Base-by-base conservation (phyloP, 2,329 filamentous ascomycete genomes). In the Aspergillus terreus region DNA sequence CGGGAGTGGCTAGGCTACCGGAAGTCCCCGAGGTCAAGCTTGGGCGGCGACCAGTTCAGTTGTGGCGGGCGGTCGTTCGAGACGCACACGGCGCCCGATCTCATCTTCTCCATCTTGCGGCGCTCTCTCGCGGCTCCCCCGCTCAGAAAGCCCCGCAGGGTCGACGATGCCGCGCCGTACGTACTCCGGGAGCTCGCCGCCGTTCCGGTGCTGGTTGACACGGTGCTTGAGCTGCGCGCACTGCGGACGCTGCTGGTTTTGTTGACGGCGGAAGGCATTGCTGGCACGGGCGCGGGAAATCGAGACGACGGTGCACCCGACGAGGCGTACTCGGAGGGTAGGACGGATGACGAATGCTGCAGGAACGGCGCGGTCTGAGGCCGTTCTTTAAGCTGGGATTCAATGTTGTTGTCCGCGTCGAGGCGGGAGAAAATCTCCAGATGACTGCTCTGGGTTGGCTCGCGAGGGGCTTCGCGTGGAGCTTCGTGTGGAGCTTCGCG, bases 31-130 rank as follows among this genome's bases (percentile, higher is more conserved):
- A 71, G 51, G 45, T 71, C 67, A 43, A 72, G 55, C 47, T 70
- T 63, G 11, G 70, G 70, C 6, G 68, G 70, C 30, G 65, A 54
- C 70, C 69, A 72, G 53, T 71, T 64, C 51, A 72, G 56, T 46
- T 61, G 65, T 15, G 70, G 70, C 1, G 70, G 63, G 30, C 59
- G 59, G 40, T 71, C 66, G 27, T 54, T 57, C 15, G 63, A 63
- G 30, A 69, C 59, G 35, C 59, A 71, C 4, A 69, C 59, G n/a
- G 56, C 53, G 9, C 56, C 51, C 21, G 64, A 52, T 17, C 60
- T 65, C 47, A 63, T 57, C 9, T 58, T 59, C 23, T 70, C 66
- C 21, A 66, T 56, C 21, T 58, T 61, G 14, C 58, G 61, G 47
- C 62, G 63, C 19, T 68, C 66, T 46, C 60, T 67, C 15, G 63